Base-by-base conservation (phyloP, 1,139 yeast species). In the Protomyces macrosporus region DNA sequence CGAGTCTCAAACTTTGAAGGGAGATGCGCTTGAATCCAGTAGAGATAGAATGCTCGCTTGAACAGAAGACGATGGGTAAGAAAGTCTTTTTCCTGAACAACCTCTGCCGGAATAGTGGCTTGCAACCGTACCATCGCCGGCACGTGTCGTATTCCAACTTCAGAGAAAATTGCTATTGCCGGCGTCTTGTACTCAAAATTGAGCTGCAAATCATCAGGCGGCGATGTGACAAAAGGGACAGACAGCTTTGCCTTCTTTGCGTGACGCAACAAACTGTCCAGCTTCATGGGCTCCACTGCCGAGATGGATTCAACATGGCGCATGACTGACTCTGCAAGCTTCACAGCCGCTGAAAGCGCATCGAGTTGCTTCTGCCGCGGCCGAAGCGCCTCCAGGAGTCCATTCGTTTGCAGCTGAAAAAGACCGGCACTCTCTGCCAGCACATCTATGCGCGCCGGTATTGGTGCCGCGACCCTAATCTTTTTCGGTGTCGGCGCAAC, bases 1-100 rank as follows among this genome's bases (percentile, higher is more conserved):
- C 50, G 33, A 30, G 33, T 55, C 83, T 80, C 68, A 90, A 77
- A 67, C 83, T 52, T 55, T n/a, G 55, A 34, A 32, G 52, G 52
- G n/a, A 65, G 34, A 30, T 57, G 80, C 67, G 85, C 85, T 0
- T 93, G 86, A 68, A 91, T 73, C 72, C 85, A 86, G 6, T 96
- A 91, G 66, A 90, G 71, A 72, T 90, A 93, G 69, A 88, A 93
- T 3, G 97, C 86, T 69, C 97, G 82, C 75, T 93, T 93, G 76
- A 91, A 90, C 65, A 90, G 78, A 54, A 95, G 93, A 72, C 98
- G 81, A 76, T 88, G 90, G 75, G 93, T 93, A 70, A 91, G 78
- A 72, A 86, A 90, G 74, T 93, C 99, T 75, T 95, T 93, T 60
- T 87, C 85, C 72, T 87, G 93, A 72, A 93, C 86, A 59, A 88